These are phyloP conservation scores for Cladosporium colombiae DNA, from an alignment of 2,329 filamentous ascomycete genomes.

Conservation along the genomic window DNA sequence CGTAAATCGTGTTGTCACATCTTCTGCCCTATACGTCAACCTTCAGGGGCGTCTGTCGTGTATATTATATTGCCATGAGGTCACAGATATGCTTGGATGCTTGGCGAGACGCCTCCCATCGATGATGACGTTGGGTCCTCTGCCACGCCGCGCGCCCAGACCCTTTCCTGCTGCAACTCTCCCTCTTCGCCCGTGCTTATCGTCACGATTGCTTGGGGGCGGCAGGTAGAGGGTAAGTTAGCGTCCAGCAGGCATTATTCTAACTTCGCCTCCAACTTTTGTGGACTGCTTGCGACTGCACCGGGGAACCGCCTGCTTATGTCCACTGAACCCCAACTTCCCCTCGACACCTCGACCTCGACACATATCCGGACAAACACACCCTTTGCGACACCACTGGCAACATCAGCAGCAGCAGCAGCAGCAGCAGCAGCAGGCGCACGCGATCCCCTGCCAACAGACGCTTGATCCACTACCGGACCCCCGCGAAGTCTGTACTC, in stretches of 20 bases:
- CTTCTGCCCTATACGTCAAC: neutral
- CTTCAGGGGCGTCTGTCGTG: neutral
- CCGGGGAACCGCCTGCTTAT: neutral
- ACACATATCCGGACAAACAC: neutral
- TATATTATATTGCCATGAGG: neutral
- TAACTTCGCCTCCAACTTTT: conserved; percentile 12
- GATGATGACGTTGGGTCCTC: neutral
- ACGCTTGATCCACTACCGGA: neutral
- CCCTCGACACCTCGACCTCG: neutral
- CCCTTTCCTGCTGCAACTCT: neutral
- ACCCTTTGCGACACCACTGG: neutral
- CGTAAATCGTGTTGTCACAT: neutral
- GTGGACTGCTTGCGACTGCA: conserved; percentile 8
- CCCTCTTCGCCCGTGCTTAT: conserved; percentile 2
- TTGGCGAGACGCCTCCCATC: conserved; percentile 1
- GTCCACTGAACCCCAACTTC: neutral
- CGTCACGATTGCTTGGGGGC: conserved; percentile 5
- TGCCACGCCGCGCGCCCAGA: conserved; percentile 7
- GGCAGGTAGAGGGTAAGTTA: neutral
- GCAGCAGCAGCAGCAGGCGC: neutral
- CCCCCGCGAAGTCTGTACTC: neutral
- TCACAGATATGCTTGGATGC: neutral
- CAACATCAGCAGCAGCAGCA: neutral
- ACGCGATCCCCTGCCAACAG: neutral
- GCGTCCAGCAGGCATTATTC: neutral